Conservation (phyloP, 306 rosid genomes). For the Delonix regia region DNA sequence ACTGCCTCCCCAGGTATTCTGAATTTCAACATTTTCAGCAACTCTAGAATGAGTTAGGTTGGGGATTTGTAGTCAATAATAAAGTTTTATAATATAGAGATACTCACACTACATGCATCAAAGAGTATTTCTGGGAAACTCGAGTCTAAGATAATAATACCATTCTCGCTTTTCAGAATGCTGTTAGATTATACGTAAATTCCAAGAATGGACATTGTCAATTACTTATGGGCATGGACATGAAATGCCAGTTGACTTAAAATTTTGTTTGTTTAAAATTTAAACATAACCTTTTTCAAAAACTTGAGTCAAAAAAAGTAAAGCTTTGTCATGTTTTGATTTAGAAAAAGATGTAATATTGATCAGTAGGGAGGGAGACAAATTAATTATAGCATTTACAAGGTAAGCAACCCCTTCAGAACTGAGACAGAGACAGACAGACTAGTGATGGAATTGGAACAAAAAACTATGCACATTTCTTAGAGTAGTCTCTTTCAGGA, state of each 20-base stretch:
- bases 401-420: not conserved
- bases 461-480: constrained; percentile 46
- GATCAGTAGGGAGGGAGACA: too few species aligned
- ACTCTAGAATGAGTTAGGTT: too few species aligned
- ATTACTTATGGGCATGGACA: too few species aligned
- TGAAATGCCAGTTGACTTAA: too few species aligned
- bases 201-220: not conserved
- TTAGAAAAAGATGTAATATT: not conserved
- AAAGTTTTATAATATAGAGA: too few species aligned
- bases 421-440: not conserved
- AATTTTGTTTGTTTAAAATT: too few species aligned
- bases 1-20: too few species aligned
- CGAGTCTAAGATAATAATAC: not conserved
- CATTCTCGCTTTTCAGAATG: not conserved
- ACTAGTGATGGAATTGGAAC: constrained; percentile 47
- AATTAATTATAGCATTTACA: not conserved
- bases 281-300: too few species aligned
- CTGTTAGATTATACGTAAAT: not conserved
- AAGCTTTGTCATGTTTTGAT: not conserved
- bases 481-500: constrained; percentile 42
- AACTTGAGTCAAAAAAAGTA: not conserved
- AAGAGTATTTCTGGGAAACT: too few species aligned
- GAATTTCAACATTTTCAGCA: too few species aligned
- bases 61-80: too few species aligned
- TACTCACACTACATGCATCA: too few species aligned